Evolutionary conservation across 108 stramenopile genomes (phyloP), one percentile per base, ranked within the genome.

Genomic region (Skeletonema grethae): DNA sequence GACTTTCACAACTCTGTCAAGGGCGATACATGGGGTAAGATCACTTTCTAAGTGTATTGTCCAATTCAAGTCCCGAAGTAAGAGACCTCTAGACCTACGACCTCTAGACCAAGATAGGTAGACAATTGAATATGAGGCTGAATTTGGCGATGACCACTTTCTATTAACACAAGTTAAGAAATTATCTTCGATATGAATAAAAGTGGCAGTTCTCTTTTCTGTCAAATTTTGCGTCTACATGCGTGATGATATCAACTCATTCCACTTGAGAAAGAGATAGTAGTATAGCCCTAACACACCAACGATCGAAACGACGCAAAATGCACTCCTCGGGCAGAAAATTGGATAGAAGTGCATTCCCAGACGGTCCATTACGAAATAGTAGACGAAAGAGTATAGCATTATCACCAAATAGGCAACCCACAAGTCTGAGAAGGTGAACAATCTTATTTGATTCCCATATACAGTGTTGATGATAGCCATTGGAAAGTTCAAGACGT

Each of bases 321-420:
- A 71, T 20, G 79, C 20, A 12, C 67, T 71, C 73, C 89, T 75
- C 7, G 94, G 94, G 25, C 78, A 81, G 63, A 95, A 92, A 29
- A 93, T 83, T 1, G 90, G 91, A 68, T 95, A 95, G 55, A 92
- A 69, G 45, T 95, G 94, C 22, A 95, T 35, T 7, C 91, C 94
- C 28, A 92, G 36, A 30, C 94, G 84, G 70, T 95, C 95, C 82
- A 95, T 66, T 7, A 95, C 63, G 16, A 87, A 82, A 43, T 84
- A 75, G 62, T 95, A 93, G 13, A 84, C 71, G 6, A 79, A 35
- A 16, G 84, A 73, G 63, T 95, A 95, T 8, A 77, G 18, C 12
- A 84, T 29, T 0, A 83, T 32, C 24, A 84, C 82, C 29, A 76
- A 20, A 0, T 79, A 72, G 3, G 82, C 82, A 20, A 84, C 76